These are phyloP conservation scores for Oropetium thomaeum DNA, from an alignment of 176 grass and related monocot species.

Conservation along the genomic window DNA sequence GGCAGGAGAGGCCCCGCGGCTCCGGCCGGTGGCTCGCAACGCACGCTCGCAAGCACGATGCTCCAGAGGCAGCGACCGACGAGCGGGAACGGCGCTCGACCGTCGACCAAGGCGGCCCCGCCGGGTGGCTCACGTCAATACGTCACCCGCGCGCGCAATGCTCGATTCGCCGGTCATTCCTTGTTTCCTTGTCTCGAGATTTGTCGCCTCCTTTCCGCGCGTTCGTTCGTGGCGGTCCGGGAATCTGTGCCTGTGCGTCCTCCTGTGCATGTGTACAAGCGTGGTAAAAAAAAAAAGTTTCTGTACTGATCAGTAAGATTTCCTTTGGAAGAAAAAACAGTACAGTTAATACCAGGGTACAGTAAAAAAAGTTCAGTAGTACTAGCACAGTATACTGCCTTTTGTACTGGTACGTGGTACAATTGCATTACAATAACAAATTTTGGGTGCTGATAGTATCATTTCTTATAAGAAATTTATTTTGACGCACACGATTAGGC, in stretches of 20 bases:
- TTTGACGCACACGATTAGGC: background rate
- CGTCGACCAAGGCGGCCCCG: background rate
- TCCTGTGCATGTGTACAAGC: background rate
- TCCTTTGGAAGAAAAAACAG: too few relatives aligned
- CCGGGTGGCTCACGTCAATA: background rate
- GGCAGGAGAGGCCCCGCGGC: too few relatives aligned
- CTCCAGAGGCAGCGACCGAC: background rate
- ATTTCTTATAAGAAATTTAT: too few relatives aligned
- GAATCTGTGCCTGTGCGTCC: background rate
- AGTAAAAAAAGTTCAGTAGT: too few relatives aligned
- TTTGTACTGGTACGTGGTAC: too few relatives aligned
- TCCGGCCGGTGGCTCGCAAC: background rate
- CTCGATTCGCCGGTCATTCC: background rate
- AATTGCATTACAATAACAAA: background rate
- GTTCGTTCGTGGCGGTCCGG: background rate
- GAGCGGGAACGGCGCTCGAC: slow-evolving; percentile 13
- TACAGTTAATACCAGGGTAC: too few relatives aligned
- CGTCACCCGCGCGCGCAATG: background rate
- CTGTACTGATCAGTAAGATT: too few relatives aligned
- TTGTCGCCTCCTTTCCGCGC: background rate
- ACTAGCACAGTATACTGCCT: too few relatives aligned
- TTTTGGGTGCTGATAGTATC: too few relatives aligned
- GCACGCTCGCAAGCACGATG: background rate
- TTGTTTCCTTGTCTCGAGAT: background rate
- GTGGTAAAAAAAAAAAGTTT: too few relatives aligned